A percentile compares a stretch with the other conserved stretches of the same genome.
Evolutionary conservation across 176 grass and related monocot species (phyloP).

Genomic region (Carex myosuroides): DNA sequence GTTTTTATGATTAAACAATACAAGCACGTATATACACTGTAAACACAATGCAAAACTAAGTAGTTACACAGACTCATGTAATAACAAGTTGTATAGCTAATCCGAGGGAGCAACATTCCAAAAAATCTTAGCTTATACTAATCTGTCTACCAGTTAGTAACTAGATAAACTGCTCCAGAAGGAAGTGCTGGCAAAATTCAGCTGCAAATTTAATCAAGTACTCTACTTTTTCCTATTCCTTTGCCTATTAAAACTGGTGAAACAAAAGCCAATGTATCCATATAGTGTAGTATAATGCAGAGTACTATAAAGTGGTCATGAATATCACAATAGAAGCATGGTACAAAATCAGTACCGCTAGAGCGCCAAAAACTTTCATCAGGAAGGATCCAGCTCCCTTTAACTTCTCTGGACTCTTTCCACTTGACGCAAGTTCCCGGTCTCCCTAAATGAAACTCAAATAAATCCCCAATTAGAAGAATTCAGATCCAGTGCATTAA

Average conservation of each 20-base stretch:
- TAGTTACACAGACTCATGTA: not conserved
- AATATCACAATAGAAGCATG: not conserved
- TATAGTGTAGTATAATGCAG: not conserved
- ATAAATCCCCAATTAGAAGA: constrained; percentile 6
- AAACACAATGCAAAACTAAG: constrained; percentile 9
- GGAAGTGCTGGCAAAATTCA: not conserved
- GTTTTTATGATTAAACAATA: constrained; percentile 15
- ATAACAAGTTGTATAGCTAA: not conserved
- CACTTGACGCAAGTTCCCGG: constrained; percentile 54
- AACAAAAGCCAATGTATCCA: not conserved
- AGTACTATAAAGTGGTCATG: not conserved
- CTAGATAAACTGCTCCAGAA: not conserved
- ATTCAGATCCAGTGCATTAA: too few relatives aligned
- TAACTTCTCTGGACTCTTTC: constrained; percentile 89
- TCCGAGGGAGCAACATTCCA: not conserved
- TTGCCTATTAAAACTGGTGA: not conserved
- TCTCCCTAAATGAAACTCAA: constrained; percentile 54
- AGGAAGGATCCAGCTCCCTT: constrained; percentile 77
- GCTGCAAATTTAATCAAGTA: not conserved
- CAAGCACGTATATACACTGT: not conserved
- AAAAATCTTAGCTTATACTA: not conserved
- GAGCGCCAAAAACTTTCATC: constrained; percentile 80
- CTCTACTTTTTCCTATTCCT: not conserved
- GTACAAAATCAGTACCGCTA: constrained; percentile 51
- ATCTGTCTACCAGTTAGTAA: not conserved